Conservation (phyloP, 441 rosid species). For the Syzygium malaccense region DNA sequence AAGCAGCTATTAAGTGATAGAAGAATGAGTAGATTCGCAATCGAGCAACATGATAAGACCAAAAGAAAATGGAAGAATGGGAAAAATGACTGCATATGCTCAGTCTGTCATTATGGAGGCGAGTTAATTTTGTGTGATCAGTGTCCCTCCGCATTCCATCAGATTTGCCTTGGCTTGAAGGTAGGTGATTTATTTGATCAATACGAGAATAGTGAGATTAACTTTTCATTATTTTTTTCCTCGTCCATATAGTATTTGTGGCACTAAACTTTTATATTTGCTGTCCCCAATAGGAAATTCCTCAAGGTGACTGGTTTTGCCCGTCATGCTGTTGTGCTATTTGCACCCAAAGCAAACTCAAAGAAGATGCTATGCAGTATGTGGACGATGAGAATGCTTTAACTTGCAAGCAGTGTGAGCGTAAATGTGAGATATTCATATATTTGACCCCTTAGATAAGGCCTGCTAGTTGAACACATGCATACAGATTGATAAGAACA, state of each 20-base stretch:
- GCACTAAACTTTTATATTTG: neutral
- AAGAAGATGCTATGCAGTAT: neutral
- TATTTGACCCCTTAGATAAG: neutral
- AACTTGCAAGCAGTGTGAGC: constrained; percentile 43
- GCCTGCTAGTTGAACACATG: neutral
- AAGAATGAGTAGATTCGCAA: neutral
- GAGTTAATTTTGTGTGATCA: constrained; percentile 48
- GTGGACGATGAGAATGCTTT: neutral
- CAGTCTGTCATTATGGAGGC: constrained; percentile 49
- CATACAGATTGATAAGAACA: neutral
- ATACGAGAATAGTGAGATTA: neutral
- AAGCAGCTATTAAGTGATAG: neutral
- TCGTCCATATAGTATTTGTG: neutral
- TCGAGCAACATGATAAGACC: neutral
- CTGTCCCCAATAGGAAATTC: constrained; percentile 18
- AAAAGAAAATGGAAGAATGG: neutral
- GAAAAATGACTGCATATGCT: constrained; percentile 31
- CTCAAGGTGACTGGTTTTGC: constrained; percentile 66
- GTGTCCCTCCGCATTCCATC: constrained; percentile 61
- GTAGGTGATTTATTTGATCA: neutral
- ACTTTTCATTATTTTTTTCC: neutral
- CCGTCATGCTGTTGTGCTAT: constrained; percentile 49
- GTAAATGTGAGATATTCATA: constrained; percentile 12
- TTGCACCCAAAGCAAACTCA: constrained; percentile 22
- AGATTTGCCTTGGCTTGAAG: constrained; percentile 36